phyloP scores from a whole-genome alignment of 352 stramenopile genomes.

The Thalassiosira livingstoniorum region DNA sequence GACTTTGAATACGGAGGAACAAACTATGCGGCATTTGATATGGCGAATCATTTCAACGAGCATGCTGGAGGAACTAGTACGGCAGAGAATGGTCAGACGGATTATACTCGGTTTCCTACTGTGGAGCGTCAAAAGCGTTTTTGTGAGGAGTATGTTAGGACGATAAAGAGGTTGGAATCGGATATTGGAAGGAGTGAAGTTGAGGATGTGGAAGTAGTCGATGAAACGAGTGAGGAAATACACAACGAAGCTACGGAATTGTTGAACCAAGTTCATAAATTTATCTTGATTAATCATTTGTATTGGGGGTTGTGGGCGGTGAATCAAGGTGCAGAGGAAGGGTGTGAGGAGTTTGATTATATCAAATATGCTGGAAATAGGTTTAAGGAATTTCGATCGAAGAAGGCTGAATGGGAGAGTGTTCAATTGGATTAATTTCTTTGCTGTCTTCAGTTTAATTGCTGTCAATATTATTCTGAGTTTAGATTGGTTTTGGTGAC shows the following conservation, averaged over 20 bases:
- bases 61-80: slow-evolving; percentile 73
- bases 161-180: slow-evolving; percentile 13
- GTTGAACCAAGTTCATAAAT: slow-evolving; percentile 65
- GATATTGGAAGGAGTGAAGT: slow-evolving; percentile 2
- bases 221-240: slow-evolving; percentile 7
- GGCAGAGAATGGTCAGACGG: slow-evolving; percentile 58
- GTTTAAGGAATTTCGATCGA: slow-evolving; percentile 50
- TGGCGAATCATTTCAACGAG: slow-evolving; percentile 87
- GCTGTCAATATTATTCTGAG: too few relatives aligned
- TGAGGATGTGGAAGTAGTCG: slow-evolving; percentile 28
- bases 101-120: slow-evolving; percentile 72
- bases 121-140: slow-evolving; percentile 59
- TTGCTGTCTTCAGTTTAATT: too few relatives aligned
- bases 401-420: slow-evolving; percentile 35
- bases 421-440: background rate
- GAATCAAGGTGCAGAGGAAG: slow-evolving; percentile 78
- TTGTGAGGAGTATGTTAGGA: slow-evolving; percentile 67
- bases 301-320: slow-evolving; percentile 85
- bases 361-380: slow-evolving; percentile 69
- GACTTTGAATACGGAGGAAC: slow-evolving; percentile 86
- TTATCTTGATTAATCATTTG: slow-evolving; percentile 82
- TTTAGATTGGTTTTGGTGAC: too few relatives aligned
- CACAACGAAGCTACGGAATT: slow-evolving; percentile 42
- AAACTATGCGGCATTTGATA: slow-evolving; percentile 82
- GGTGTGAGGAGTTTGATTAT: slow-evolving; percentile 83